phyloP scores from a whole-genome alignment of 164 flowering plant species.

The Annona cherimola region DNA sequence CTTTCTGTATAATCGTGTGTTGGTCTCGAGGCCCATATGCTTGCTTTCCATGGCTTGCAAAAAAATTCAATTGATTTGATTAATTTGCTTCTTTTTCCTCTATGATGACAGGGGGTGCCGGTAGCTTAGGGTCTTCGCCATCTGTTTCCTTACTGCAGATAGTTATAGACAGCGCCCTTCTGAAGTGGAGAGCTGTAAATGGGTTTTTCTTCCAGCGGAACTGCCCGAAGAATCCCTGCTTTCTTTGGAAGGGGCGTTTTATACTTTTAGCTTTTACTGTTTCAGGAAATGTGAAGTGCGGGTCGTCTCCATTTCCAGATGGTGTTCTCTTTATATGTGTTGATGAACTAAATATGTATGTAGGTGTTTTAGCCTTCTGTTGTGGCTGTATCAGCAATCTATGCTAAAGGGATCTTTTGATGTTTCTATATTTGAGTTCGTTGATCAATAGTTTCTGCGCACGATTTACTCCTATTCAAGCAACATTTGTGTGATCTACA shows the following conservation, averaged over 20 bases:
- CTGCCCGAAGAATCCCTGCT: not conserved
- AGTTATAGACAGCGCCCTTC: not conserved
- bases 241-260: not conserved
- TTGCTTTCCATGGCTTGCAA: too few relatives aligned
- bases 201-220: not conserved
- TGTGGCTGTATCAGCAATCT: not conserved
- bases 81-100: too few relatives aligned
- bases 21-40: too few relatives aligned
- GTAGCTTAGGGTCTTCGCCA: not conserved
- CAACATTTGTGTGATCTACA: not conserved
- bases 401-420: not conserved
- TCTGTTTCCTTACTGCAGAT: not conserved
- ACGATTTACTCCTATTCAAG: not conserved
- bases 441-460: not conserved
- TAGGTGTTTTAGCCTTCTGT: not conserved
- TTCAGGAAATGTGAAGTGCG: not conserved
- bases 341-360: not conserved
- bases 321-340: not conserved
- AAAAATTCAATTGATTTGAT: not conserved
- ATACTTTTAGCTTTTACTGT: not conserved
- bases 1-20: too few relatives aligned
- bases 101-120: not conserved
- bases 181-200: not conserved
- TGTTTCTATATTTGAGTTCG: not conserved
- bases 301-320: not conserved